These are phyloP conservation scores for Huntiella bhutanensis DNA, from an alignment of 2,329 filamentous ascomycete genomes.

Conservation along the genomic window DNA sequence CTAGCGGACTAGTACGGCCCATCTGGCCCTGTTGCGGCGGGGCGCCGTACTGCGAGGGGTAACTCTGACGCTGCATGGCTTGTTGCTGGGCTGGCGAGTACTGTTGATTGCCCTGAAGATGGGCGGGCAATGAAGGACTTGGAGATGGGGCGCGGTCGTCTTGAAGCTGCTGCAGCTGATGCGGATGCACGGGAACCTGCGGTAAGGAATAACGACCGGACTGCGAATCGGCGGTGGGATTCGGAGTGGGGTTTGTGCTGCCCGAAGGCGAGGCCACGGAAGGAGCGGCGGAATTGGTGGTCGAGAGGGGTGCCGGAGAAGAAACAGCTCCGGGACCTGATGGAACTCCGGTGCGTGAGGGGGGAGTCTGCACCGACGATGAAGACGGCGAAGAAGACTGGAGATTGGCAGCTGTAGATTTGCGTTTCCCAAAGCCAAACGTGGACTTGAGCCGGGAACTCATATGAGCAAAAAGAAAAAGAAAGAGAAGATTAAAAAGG, in stretches of 20 bases:
- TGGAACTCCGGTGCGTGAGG: not conserved
- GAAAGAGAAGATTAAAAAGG: conserved; percentile 15
- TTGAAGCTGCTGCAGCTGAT: conserved; percentile 6
- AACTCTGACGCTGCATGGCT: conserved; percentile 43
- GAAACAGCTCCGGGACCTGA: conserved; percentile 3
- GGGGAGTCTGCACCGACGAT: conserved; percentile 5
- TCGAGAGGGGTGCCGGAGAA: conserved; percentile 13
- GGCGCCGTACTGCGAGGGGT: conserved; percentile 9
- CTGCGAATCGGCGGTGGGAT: not conserved
- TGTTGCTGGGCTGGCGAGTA: conserved; percentile 15
- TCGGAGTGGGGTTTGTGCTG: conserved; percentile 2
- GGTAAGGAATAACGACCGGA: conserved; percentile 6
- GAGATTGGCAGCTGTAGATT: conserved; percentile 39
- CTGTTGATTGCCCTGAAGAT: not conserved
- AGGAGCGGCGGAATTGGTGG: conserved; percentile 20
- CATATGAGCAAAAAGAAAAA: conserved; percentile 30
- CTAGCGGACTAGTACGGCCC: conserved; percentile 35
- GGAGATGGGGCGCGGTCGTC: conserved; percentile 10
- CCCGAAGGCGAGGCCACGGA: not conserved
- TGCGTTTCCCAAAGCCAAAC: conserved; percentile 67
- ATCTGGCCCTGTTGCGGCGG: conserved; percentile 13
- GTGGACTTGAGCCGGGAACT: conserved; percentile 60
- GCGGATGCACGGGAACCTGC: conserved; percentile 2
- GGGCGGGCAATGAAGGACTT: conserved; percentile 26
- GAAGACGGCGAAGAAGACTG: conserved; percentile 16